Evolutionary conservation across 257 asterid species (phyloP).

Genomic region (Primulina eburnea): DNA sequence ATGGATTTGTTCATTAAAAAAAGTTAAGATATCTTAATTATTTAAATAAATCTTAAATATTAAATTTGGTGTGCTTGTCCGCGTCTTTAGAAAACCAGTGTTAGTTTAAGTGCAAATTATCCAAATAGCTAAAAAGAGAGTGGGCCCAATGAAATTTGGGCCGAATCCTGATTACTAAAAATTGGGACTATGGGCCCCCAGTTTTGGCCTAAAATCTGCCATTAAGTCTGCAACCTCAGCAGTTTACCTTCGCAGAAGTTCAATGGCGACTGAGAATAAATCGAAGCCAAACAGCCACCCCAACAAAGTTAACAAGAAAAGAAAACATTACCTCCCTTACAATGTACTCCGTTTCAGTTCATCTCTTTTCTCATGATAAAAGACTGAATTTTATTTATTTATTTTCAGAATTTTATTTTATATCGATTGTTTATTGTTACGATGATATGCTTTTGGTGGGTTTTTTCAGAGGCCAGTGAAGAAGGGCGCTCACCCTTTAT

Average conservation of each 20-base stretch:
- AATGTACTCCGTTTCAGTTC: not conserved
- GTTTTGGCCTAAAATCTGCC: not conserved
- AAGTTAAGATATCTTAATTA: too few species aligned
- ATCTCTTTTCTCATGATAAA: not conserved
- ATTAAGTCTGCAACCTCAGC: not conserved
- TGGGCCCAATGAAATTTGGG: too few species aligned
- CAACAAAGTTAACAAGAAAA: not conserved
- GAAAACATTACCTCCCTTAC: not conserved
- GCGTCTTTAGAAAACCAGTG: too few species aligned
- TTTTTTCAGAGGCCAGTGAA: constrained; percentile 66
- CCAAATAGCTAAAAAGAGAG: too few species aligned
- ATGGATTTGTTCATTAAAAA: too few species aligned
- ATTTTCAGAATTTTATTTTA: constrained; percentile 1
- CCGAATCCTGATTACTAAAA: constrained; percentile 1
- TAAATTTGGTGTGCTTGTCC: too few species aligned
- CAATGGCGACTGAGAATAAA: not conserved
- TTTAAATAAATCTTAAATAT: too few species aligned
- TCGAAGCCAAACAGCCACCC: not conserved
- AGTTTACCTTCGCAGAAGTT: not conserved
- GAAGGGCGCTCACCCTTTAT: constrained; percentile 77
- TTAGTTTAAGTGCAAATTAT: too few species aligned
- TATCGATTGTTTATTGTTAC: constrained; percentile 4
- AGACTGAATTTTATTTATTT: not conserved
- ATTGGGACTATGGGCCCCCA: not conserved
- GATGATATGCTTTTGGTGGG: not conserved